Percentiles rank a stretch among this genome's conserved stretches.
Conservation (phyloP, 371 early-diverging fungal genomes). For the Funneliformis caledonium region DNA sequence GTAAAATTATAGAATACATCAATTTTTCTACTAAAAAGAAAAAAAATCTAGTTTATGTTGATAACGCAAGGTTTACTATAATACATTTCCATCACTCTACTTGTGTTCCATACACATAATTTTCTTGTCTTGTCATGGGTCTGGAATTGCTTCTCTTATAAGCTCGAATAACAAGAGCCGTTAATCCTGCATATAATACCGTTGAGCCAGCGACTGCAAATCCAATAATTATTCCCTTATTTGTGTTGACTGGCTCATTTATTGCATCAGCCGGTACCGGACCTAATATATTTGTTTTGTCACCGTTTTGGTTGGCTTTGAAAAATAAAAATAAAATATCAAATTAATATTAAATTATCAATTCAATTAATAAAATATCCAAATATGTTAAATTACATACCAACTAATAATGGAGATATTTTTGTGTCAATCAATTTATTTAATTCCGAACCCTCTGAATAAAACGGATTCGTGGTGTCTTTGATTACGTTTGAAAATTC, state of each 20-base stretch:
- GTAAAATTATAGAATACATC: too few relatives aligned
- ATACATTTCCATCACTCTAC: background rate
- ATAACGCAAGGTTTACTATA: background rate
- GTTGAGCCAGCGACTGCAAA: conserved; percentile 30
- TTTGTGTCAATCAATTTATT: background rate
- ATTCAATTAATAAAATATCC: too few relatives aligned
- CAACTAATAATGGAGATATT: background rate
- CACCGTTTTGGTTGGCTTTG: background rate
- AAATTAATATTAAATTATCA: background rate
- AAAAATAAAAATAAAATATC: background rate
- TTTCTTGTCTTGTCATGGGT: background rate
- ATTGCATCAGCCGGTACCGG: background rate
- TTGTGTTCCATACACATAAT: background rate
- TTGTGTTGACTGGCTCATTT: background rate
- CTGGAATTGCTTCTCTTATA: conserved; percentile 21
- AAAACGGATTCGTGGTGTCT: conserved; percentile 16
- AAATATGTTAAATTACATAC: background rate
- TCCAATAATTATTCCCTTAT: conserved; percentile 13
- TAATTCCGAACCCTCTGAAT: background rate
- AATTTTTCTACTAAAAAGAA: too few relatives aligned
- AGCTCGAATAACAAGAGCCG: conserved; percentile 27
- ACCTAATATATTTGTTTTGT: background rate
- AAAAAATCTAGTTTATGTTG: background rate
- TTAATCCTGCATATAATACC: conserved; percentile 26
- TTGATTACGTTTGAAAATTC: background rate